Conservation (phyloP, 2,329 filamentous ascomycete genomes). For the Clonostachys solani region DNA sequence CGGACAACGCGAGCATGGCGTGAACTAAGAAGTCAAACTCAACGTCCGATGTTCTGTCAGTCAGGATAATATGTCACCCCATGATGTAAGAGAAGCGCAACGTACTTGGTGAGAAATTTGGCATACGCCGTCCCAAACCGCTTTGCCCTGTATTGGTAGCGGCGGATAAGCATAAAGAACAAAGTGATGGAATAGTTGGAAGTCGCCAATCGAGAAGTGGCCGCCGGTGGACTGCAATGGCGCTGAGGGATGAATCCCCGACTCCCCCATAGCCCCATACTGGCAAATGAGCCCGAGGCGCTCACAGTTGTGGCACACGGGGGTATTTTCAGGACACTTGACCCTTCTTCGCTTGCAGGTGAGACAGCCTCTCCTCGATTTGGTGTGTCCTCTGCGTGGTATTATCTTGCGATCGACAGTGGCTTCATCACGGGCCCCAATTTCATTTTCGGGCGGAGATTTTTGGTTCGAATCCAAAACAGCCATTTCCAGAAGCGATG, state of each 20-base stretch:
- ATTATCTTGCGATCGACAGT: conserved; percentile 15
- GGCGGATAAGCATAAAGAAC: conserved; percentile 37
- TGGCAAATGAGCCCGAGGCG: conserved; percentile 28
- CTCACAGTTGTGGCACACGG: conserved; percentile 26
- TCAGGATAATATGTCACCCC: neutral
- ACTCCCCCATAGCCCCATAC: conserved; percentile 11
- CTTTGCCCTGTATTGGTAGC: conserved; percentile 26
- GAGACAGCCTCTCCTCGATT: conserved; percentile 23
- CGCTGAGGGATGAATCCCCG: no score
- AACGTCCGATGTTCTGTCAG: neutral
- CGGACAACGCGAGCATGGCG: conserved; percentile 33
- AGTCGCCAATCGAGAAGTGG: conserved; percentile 34
- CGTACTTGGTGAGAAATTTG: conserved; percentile 29
- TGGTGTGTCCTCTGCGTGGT: conserved; percentile 25
- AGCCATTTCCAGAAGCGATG: no score
- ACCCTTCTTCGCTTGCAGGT: conserved; percentile 33
- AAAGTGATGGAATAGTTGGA: conserved; percentile 50
- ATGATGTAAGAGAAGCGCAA: neutral
- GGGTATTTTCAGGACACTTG: conserved; percentile 33
- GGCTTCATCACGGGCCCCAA: no score
- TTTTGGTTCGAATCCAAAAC: no score
- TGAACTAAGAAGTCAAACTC: conserved; percentile 36
- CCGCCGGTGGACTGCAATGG: conserved; percentile 4
- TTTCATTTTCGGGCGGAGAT: no score
- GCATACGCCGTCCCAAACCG: conserved; percentile 28